Conservation (phyloP, 306 rosid species). For the Quercus alba region DNA sequence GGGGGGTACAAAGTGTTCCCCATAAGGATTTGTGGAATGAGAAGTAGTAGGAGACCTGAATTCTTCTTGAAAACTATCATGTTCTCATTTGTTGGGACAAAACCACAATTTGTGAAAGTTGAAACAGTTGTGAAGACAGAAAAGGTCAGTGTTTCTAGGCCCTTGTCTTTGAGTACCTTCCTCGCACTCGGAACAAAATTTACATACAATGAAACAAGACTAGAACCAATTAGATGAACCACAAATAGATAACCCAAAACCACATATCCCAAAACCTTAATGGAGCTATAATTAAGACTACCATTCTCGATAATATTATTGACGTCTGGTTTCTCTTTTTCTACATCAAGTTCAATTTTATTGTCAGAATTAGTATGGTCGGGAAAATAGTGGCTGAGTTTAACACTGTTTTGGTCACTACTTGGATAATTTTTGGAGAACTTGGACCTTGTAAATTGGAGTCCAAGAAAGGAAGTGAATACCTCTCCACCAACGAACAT, state of each 20-base stretch:
- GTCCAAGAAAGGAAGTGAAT: constrained; percentile 52
- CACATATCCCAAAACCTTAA: constrained; percentile 16
- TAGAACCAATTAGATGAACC: constrained; percentile 26
- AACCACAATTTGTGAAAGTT: constrained; percentile 66
- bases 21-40: too few relatives aligned
- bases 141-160: constrained; percentile 42
- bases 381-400: not conserved
- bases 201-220: constrained; percentile 24
- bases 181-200: constrained; percentile 29
- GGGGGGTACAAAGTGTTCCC: too few relatives aligned
- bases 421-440: not conserved
- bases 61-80: too few relatives aligned
- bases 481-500: constrained; percentile 72
- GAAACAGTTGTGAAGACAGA: constrained; percentile 57
- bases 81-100: too few relatives aligned
- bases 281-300: constrained; percentile 8
- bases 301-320: not conserved
- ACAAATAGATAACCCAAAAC: constrained; percentile 29
- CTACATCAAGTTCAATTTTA: constrained; percentile 7
- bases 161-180: constrained; percentile 27
- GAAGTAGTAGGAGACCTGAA: too few relatives aligned
- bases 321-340: not conserved
- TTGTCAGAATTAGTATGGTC: not conserved
- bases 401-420: not conserved
- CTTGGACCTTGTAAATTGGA: constrained; percentile 14